phyloP scores from a whole-genome alignment of 768 basidiomycete species.

The Zangia roseola region DNA sequence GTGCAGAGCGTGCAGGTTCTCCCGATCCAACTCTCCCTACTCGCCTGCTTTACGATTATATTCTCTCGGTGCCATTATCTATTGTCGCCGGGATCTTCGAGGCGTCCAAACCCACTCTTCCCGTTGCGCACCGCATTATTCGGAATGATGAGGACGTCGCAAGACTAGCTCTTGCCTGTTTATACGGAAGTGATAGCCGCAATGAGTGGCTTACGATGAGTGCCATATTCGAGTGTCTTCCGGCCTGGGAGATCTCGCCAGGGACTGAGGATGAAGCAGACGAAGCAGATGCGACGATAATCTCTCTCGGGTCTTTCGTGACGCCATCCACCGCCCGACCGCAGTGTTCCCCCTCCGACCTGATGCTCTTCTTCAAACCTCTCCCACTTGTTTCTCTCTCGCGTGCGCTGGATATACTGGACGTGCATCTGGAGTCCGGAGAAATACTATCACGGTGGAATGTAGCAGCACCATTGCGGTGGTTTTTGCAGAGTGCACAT shows the following conservation, averaged over 20 bases:
- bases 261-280: conserved; percentile 67
- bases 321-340: conserved; percentile 65
- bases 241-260: conserved; percentile 72
- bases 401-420: conserved; percentile 82
- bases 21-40: conserved; percentile 67
- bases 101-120: conserved; percentile 86
- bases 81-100: conserved; percentile 79
- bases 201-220: conserved; percentile 85
- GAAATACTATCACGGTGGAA: conserved; percentile 90
- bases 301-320: conserved; percentile 78
- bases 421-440: conserved; percentile 91
- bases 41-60: conserved; percentile 68
- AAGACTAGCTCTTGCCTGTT: conserved; percentile 78
- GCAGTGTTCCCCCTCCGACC: conserved; percentile 59
- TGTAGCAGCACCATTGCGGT: conserved; percentile 78
- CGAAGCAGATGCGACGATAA: conserved; percentile 76
- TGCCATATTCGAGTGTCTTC: conserved; percentile 91
- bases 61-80: conserved; percentile 65
- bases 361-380: conserved; percentile 80
- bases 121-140: conserved; percentile 67
- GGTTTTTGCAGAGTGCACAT: conserved; percentile 80
- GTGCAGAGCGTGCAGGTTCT: conserved; percentile 74
- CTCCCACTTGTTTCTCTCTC: conserved; percentile 75
- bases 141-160: conserved; percentile 82
- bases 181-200: conserved; percentile 78